phyloP scores from a whole-genome alignment of 176 grass and related monocot genomes.

The Oryza glaberrima region DNA sequence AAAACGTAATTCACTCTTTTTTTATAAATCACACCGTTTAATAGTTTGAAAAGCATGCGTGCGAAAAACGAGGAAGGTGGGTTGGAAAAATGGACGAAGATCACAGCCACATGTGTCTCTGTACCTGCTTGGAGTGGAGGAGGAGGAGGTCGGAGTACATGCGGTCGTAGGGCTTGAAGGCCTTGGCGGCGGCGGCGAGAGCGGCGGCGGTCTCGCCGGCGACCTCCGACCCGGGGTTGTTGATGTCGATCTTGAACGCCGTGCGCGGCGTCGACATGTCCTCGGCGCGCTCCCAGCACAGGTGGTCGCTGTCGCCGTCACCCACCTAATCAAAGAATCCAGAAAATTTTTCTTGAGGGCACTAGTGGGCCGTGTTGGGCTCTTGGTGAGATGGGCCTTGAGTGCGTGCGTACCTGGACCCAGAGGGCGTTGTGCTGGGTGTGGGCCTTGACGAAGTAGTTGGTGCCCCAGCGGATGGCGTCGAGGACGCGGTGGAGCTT shows the following conservation, averaged over 20 bases:
- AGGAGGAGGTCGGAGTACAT: constrained; percentile 74
- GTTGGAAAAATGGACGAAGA: too few species aligned
- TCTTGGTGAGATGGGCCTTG: neutral
- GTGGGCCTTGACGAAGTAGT: constrained; percentile 94
- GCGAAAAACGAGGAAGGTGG: too few species aligned
- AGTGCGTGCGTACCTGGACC: constrained; percentile 64
- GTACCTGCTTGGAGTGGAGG: constrained; percentile 78
- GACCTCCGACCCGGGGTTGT: constrained; percentile 68
- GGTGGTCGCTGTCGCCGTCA: constrained; percentile 88
- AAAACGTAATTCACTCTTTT: too few species aligned
- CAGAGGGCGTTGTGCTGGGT: constrained; percentile 71
- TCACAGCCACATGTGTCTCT: too few species aligned
- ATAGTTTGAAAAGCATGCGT: too few species aligned
- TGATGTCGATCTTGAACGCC: constrained; percentile 69
- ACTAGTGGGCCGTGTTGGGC: neutral
- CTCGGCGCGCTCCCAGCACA: constrained; percentile 96
- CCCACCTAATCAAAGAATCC: constrained; percentile 58
- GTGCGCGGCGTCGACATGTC: constrained; percentile 84
- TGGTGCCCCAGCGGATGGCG: constrained; percentile 81
- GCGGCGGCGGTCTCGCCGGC: constrained; percentile 82
- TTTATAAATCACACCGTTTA: too few species aligned
- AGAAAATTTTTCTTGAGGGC: too few species aligned
- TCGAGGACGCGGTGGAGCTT: constrained; percentile 66
- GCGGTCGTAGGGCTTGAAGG: constrained; percentile 77
- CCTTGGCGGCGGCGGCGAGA: constrained; percentile 67